Conservation (phyloP, 192 early-diverging fungal species). For the Coemansia sp. region DNA sequence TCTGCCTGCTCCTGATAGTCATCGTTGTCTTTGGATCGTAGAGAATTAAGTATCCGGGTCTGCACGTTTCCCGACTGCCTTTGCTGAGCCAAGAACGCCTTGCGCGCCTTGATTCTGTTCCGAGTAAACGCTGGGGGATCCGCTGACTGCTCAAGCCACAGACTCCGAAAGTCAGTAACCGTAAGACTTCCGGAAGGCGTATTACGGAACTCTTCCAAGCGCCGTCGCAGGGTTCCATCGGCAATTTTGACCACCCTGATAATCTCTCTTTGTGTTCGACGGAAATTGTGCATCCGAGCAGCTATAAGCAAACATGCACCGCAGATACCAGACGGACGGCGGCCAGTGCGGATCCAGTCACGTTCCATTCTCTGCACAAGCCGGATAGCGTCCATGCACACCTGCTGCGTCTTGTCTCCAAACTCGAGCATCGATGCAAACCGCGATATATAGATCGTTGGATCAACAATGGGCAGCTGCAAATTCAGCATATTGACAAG, state of each 20-base stretch:
- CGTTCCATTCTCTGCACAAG: slow-evolving; percentile 89
- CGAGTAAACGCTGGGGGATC: slow-evolving; percentile 85
- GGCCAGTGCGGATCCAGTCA: slow-evolving; percentile 90
- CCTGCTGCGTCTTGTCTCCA: slow-evolving; percentile 79
- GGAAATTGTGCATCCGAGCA: slow-evolving; percentile 88
- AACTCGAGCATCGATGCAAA: slow-evolving; percentile 90
- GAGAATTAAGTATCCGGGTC: slow-evolving; percentile 19
- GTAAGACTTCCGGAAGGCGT: slow-evolving; percentile 78
- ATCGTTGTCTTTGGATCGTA: slow-evolving; percentile 9
- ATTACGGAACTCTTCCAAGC: slow-evolving; percentile 78
- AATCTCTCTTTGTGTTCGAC: slow-evolving; percentile 80
- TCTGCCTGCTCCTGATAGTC: slow-evolving; percentile 19
- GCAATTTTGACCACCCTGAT: slow-evolving; percentile 89
- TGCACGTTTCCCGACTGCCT: slow-evolving; percentile 13
- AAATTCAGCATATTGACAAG: slow-evolving; percentile 69
- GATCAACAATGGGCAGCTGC: slow-evolving; percentile 80
- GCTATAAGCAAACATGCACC: slow-evolving; percentile 89
- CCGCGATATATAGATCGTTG: slow-evolving; percentile 87
- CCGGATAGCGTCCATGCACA: slow-evolving; percentile 77
- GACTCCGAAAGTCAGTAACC: slow-evolving; percentile 76
- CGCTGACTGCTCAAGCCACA: slow-evolving; percentile 79
- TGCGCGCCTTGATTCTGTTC: slow-evolving; percentile 50
- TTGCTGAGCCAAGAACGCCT: slow-evolving; percentile 37
- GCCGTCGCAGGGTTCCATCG: slow-evolving; percentile 77
- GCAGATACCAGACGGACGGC: slow-evolving; percentile 92